phyloP scores from a whole-genome alignment of 257 asterid species.

The Solanum chaucha region DNA sequence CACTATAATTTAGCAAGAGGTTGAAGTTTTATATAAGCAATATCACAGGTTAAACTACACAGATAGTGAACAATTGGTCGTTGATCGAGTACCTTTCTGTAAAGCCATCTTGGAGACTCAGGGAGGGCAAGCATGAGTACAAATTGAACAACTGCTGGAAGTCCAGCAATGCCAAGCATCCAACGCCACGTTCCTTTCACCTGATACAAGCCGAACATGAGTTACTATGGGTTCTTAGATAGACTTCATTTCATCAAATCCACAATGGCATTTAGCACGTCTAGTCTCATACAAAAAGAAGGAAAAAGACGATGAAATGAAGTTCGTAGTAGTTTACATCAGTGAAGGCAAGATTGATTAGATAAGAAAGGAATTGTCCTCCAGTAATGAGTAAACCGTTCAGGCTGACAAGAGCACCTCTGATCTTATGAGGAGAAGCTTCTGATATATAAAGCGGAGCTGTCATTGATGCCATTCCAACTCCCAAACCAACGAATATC shows the following conservation, averaged over 20 bases:
- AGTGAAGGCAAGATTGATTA: constrained; percentile 6
- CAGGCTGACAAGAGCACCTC: constrained; percentile 4
- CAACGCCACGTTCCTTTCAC: constrained; percentile 33
- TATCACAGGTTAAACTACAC: background rate
- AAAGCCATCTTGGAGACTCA: constrained; percentile 37
- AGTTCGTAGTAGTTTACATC: background rate
- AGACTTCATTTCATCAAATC: background rate
- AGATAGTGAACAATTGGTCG: background rate
- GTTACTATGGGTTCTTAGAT: background rate
- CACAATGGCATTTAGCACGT: background rate
- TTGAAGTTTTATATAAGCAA: background rate
- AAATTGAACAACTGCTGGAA: constrained; percentile 23
- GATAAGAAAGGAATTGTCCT: constrained; percentile 6
- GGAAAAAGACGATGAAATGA: background rate
- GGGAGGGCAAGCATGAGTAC: constrained; percentile 26
- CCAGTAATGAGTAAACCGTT: constrained; percentile 4
- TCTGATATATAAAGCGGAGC: constrained; percentile 9
- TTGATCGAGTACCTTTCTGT: constrained; percentile 12
- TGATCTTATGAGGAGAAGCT: constrained; percentile 10
- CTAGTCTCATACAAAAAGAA: background rate
- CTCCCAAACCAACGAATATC: constrained; percentile 7
- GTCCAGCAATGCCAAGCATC: constrained; percentile 34
- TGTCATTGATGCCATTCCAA: constrained; percentile 9
- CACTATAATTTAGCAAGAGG: background rate
- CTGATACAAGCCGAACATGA: background rate